Evolutionary conservation across 2,329 filamentous ascomycete species (phyloP).

Genomic region (Fusarium nanum): DNA sequence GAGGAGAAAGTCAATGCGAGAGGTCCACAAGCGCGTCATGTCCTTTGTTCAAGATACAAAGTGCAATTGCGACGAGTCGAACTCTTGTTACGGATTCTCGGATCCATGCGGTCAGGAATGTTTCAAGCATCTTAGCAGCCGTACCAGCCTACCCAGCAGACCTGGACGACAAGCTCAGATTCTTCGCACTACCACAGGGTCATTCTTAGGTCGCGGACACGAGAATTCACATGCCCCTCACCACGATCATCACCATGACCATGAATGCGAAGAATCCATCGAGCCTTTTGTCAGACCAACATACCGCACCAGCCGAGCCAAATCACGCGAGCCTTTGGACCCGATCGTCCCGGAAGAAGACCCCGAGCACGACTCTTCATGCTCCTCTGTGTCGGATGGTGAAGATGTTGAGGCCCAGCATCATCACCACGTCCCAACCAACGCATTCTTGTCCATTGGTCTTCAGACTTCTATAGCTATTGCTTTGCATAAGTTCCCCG

Average conservation of each 20-base stretch:
- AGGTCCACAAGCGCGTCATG: conserved; percentile 67
- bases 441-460: conserved; percentile 94
- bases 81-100: conserved; percentile 72
- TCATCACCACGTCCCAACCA: conserved; percentile 94
- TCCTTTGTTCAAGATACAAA: conserved; percentile 76
- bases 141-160: conserved; percentile 47
- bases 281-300: conserved; percentile 49
- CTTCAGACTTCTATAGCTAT: conserved; percentile 96
- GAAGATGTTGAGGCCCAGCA: conserved; percentile 69
- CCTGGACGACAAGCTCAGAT: conserved; percentile 52
- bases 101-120: conserved; percentile 75
- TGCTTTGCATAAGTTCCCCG: conserved; percentile 94
- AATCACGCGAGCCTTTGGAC: conserved; percentile 54
- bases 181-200: conserved; percentile 58
- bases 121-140: conserved; percentile 66
- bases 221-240: conserved; percentile 45
- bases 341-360: conserved; percentile 40
- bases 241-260: conserved; percentile 40
- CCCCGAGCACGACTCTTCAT: conserved; percentile 43
- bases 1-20: conserved; percentile 65
- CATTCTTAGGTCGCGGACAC: conserved; percentile 46
- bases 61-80: conserved; percentile 69
- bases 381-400: conserved; percentile 49
- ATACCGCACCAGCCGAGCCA: conserved; percentile 54
- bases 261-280: conserved; percentile 34